A percentile compares a stretch with the other conserved stretches of the same genome.
Evolutionary conservation across 164 flowering plant genomes (phyloP).

Genomic region (Akebia trifoliata): DNA sequence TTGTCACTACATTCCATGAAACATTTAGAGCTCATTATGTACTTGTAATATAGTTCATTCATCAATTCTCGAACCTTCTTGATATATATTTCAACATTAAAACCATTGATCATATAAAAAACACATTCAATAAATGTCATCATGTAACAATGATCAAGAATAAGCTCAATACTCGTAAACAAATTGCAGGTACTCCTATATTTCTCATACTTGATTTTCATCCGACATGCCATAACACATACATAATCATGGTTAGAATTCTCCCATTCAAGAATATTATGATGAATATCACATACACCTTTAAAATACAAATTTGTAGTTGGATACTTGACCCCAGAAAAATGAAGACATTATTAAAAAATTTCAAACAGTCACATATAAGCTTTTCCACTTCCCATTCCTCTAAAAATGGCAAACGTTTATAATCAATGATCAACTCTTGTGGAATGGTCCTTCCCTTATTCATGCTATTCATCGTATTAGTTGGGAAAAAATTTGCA

Average conservation of each 20-base stretch:
- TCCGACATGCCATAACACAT: background rate
- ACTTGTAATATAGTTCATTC: background rate
- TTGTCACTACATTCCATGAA: background rate
- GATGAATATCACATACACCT: background rate
- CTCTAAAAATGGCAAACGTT: background rate
- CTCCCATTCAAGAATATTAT: background rate
- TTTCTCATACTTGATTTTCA: background rate
- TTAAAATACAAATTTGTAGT: no score
- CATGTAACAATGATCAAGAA: slow-evolving; percentile 1
- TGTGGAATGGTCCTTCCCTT: no score
- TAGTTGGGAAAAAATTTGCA: no score
- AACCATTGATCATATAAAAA: background rate
- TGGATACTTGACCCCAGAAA: no score
- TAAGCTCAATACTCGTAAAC: background rate
- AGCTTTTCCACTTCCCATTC: background rate
- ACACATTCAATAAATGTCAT: background rate
- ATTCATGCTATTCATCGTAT: no score
- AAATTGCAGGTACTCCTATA: background rate
- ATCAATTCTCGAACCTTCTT: background rate
- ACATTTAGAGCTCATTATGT: background rate
- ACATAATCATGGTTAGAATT: background rate
- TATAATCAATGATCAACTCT: background rate
- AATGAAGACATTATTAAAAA: background rate
- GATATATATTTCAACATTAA: background rate
- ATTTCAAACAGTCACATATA: background rate